Percentiles rank a stretch among this genome's conserved stretches.
phyloP scores from a whole-genome alignment of 2,329 filamentous ascomycete genomes.

The Venturia oleaginea region DNA sequence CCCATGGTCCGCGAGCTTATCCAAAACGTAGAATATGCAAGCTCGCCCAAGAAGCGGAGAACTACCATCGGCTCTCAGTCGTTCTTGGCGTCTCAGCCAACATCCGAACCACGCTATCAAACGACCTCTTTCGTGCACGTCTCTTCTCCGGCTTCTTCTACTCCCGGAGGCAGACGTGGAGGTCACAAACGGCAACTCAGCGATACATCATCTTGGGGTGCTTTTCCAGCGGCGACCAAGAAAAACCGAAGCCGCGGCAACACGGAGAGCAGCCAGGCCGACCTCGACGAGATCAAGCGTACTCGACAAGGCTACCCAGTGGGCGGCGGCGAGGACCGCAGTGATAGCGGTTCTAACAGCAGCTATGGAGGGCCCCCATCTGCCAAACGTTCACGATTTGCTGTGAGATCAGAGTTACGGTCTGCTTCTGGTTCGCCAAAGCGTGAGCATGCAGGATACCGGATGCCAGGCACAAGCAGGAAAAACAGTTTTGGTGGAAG shows the following conservation, averaged over 20 bases:
- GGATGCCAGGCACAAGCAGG: constrained; percentile 5
- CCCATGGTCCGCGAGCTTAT: constrained; percentile 23
- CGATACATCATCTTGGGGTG: constrained; percentile 41
- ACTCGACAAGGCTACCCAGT: constrained; percentile 3
- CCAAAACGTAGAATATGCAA: constrained; percentile 52
- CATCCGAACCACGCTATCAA: constrained; percentile 40
- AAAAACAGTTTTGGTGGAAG: constrained; percentile 6
- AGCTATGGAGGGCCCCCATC: constrained; percentile 3
- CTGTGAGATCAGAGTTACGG: not conserved
- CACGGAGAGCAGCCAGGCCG: constrained; percentile 8
- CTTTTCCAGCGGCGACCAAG: not conserved
- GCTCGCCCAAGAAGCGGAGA: constrained; percentile 81
- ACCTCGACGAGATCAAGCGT: not conserved
- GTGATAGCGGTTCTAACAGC: constrained; percentile 9
- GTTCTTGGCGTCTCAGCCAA: constrained; percentile 38
- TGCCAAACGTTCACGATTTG: constrained; percentile 7
- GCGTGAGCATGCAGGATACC: not conserved
- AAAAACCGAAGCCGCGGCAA: constrained; percentile 8
- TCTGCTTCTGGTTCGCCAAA: constrained; percentile 5
- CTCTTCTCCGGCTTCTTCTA: constrained; percentile 44
- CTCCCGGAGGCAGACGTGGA: constrained; percentile 49
- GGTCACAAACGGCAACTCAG: constrained; percentile 58
- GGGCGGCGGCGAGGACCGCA: constrained; percentile 10
- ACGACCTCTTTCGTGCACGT: constrained; percentile 47
- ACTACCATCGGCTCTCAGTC: constrained; percentile 45